These are phyloP conservation scores for Globisporangium irregulare DNA, from an alignment of 352 stramenopile species.

Conservation along the genomic window DNA sequence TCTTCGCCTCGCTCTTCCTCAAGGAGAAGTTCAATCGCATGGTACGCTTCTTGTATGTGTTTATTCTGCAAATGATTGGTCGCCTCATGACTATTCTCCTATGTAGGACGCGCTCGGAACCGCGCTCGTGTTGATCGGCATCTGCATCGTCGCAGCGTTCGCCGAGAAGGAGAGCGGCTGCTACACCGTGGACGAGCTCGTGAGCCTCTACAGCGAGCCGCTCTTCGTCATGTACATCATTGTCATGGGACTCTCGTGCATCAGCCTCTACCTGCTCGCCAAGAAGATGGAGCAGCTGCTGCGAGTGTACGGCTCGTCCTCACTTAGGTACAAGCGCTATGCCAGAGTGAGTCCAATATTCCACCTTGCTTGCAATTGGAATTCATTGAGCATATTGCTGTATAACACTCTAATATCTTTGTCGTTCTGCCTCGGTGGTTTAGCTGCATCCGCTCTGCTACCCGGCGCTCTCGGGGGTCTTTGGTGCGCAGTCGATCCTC, in stretches of 20 bases:
- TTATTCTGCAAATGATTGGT: background rate
- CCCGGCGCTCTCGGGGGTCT: constrained; percentile 68
- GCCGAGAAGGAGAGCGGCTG: constrained; percentile 70
- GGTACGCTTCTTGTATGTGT: constrained; percentile 11
- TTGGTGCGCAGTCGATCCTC: constrained; percentile 76
- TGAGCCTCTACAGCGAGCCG: constrained; percentile 57
- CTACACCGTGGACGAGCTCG: constrained; percentile 75
- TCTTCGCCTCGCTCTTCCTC: constrained; percentile 76
- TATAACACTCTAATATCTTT: background rate
- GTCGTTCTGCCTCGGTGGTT: background rate
- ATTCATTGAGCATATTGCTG: background rate
- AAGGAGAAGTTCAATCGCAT: constrained; percentile 64
- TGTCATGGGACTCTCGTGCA: constrained; percentile 39
- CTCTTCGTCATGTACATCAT: constrained; percentile 68
- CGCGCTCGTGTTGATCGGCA: constrained; percentile 58
- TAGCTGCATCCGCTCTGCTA: constrained; percentile 67
- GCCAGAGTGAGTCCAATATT: constrained; percentile 19
- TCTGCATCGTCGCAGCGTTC: constrained; percentile 78
- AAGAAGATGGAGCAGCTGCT: constrained; percentile 48
- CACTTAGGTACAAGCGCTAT: constrained; percentile 52
- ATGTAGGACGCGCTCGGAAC: constrained; percentile 58
- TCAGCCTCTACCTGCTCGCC: constrained; percentile 31
- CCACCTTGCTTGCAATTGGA: background rate
- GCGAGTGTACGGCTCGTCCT: constrained; percentile 36
- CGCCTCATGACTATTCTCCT: background rate